A percentile compares a stretch with the other conserved stretches of the same genome.
These are phyloP conservation scores for Ziziphus jujuba DNA, from an alignment of 306 rosid genomes.

Conservation along the genomic window DNA sequence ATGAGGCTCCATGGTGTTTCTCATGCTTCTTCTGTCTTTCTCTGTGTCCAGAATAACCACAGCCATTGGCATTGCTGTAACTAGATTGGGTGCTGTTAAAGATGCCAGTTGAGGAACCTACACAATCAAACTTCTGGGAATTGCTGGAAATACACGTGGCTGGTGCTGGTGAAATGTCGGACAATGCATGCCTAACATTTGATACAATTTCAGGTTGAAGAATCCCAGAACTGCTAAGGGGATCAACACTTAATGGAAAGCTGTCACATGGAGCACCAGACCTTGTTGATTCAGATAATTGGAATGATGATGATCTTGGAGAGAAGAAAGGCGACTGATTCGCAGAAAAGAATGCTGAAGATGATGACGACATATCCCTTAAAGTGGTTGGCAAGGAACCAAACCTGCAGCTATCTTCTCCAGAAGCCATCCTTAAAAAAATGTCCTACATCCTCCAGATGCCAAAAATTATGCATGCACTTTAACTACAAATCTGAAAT, in stretches of 20 bases:
- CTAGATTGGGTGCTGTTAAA: slow-evolving; percentile 60
- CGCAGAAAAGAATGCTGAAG: slow-evolving; percentile 78
- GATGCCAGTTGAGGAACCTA: slow-evolving; percentile 58
- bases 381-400: slow-evolving; percentile 49
- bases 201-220: slow-evolving; percentile 47
- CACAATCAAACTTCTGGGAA: slow-evolving; percentile 47
- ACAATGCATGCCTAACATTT: slow-evolving; percentile 39
- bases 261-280: slow-evolving; percentile 43
- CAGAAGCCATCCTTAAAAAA: slow-evolving; percentile 49
- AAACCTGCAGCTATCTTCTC: slow-evolving; percentile 66
- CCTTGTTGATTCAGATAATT: slow-evolving; percentile 46
- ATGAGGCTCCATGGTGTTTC: slow-evolving; percentile 39
- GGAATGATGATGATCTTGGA: slow-evolving; percentile 69
- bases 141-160: slow-evolving; percentile 43
- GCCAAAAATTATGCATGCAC: slow-evolving; percentile 33
- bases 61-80: slow-evolving; percentile 34
- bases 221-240: slow-evolving; percentile 48
- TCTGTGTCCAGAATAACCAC: slow-evolving; percentile 36
- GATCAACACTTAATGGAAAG: slow-evolving; percentile 43
- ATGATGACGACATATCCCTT: slow-evolving; percentile 75
- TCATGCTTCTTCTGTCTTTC: slow-evolving; percentile 45
- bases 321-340: slow-evolving; percentile 88
- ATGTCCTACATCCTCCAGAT: slow-evolving; percentile 25
- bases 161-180: slow-evolving; percentile 48
- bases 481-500: slow-evolving; percentile 32